Base-by-base conservation (phyloP, 2,329 filamentous ascomycete species). In the Penicillium vulpinum region DNA sequence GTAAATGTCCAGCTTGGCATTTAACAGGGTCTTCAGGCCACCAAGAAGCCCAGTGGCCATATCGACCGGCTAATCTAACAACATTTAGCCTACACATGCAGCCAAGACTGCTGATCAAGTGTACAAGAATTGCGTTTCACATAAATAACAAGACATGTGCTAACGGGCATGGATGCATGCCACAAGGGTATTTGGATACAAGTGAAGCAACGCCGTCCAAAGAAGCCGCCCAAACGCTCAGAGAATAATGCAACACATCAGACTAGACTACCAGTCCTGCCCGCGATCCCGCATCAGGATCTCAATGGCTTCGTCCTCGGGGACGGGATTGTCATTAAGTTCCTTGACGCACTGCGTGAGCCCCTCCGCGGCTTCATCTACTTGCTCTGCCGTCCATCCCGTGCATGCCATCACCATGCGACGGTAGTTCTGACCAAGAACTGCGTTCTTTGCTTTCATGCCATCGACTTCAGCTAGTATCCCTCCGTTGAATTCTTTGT, bases 331-430 rank as follows among this genome's bases (percentile, higher is more conserved):
- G 72, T 97, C 92, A 68, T 92, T 96, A 22, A 77, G 54, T 39
- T 79, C 77, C 75, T 96, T 93, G 3, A 97, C 89, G 2, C 94
- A 94, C 60, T 90, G 86, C 45, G 95, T 85, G 41, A 99, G 79
- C 3, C 87, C 86, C 51, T 91, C 90, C 0, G 97, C 81, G 50
- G 92, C 84, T 56, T 85, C 84, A 65, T 97, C 94, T 15, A 97
- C 89, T 56, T 91, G 85, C 9, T 83, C 81, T 60, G 95, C 91
- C 0, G 85, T 83, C 33, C 92, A 89, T 9, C 86, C 87, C 0
- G 92, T 96, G 71, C 93, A 97, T 13, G 97, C 79, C 52, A 89
- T 87, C 24, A 99, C 91, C 29, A 97, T 90, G 63, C 88, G 89
- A 26, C 92, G 85, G 72, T 97, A 97, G 75, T 94, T 91, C 63